These are phyloP conservation scores for Rhodotorula babjevae DNA, from an alignment of 768 basidiomycete species.

Conservation along the genomic window DNA sequence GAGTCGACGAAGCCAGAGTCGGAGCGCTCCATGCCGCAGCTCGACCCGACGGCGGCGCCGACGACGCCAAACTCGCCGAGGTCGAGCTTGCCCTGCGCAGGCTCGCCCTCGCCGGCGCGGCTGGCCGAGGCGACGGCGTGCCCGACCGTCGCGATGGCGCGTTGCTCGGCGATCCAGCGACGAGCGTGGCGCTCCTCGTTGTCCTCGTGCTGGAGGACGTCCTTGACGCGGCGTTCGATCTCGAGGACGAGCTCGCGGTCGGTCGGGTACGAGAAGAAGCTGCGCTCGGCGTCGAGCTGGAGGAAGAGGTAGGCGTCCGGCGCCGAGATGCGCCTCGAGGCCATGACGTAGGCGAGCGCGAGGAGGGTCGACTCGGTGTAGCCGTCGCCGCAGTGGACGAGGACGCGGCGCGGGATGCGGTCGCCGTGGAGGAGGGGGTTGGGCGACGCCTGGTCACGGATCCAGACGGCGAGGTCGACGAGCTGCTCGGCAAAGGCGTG, in stretches of 20 bases:
- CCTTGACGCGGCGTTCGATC: constrained; percentile 36
- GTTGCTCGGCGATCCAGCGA: constrained; percentile 24
- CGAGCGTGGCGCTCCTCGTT: constrained; percentile 23
- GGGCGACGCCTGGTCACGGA: constrained; percentile 35
- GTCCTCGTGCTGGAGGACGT: constrained; percentile 30
- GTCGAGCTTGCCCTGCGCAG: not conserved
- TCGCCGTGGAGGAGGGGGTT: constrained; percentile 3
- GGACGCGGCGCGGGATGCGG: constrained; percentile 51
- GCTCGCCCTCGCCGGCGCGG: constrained; percentile 2
- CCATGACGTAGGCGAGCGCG: constrained; percentile 82
- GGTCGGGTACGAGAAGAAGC: constrained; percentile 84
- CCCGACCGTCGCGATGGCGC: not conserved
- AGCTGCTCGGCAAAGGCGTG: constrained; percentile 29
- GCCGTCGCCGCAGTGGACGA: constrained; percentile 78
- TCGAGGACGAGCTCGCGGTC: constrained; percentile 60
- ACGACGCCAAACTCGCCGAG: not conserved
- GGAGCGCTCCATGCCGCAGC: constrained; percentile 26
- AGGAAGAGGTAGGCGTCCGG: constrained; percentile 90
- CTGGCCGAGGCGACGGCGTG: not conserved
- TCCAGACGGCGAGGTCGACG: constrained; percentile 42
- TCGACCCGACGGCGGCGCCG: not conserved
- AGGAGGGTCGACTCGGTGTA: constrained; percentile 90
- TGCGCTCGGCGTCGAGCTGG: constrained; percentile 58
- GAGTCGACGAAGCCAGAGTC: constrained; percentile 49
- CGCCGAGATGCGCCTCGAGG: constrained; percentile 51